Evolutionary conservation across 352 stramenopile species (phyloP), one percentile per base, ranked within the genome.

Genomic region (Pythium dissimile): DNA sequence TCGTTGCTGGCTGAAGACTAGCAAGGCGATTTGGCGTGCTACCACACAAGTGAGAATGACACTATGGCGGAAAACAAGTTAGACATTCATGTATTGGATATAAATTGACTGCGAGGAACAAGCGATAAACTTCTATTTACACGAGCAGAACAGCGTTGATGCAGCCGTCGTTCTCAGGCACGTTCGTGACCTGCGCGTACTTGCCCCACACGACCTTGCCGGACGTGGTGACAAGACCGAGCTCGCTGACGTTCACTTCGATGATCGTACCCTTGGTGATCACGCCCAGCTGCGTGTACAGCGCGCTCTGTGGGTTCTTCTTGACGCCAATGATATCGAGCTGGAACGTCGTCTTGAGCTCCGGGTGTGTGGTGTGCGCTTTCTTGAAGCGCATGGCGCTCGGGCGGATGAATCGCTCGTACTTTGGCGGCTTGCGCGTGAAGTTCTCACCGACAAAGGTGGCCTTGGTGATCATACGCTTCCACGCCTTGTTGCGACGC

Each of bases 191-290:
- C 85, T 99, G 97, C 21, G 97, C 97, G 77, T 99, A 99, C 67
- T 99, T 99, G 53, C 97, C 97, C 97, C 97, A 99, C n/a, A 99
- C 97, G 48, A 99, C 97, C 70, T 99, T 99, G 64, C 97, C 97
- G 21, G 90, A 98, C 46, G 97, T 99, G 28, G 97, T 99, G 1
- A 99, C 97, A 23, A 99, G 78, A 28, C 97, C 97, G 30, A 99
- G 85, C 68, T 99, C 97, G 77, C 89, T 98, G 23, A 99, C 97
- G 76, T 99, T 99, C 44, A 99, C 97, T 62, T 97, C 90, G 39
- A 97, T 97, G 50, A 99, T 97, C 52, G 97, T 99, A 69, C 97
- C 97, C 89, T 99, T 99, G 27, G 97, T 99, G 71, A 99, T 98
- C 34, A 99, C 97, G 37, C 97, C 97, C 12, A 99, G 83, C 68